Evolutionary conservation across 345 rosid genomes (phyloP).

Genomic region (Syzygium grande): DNA sequence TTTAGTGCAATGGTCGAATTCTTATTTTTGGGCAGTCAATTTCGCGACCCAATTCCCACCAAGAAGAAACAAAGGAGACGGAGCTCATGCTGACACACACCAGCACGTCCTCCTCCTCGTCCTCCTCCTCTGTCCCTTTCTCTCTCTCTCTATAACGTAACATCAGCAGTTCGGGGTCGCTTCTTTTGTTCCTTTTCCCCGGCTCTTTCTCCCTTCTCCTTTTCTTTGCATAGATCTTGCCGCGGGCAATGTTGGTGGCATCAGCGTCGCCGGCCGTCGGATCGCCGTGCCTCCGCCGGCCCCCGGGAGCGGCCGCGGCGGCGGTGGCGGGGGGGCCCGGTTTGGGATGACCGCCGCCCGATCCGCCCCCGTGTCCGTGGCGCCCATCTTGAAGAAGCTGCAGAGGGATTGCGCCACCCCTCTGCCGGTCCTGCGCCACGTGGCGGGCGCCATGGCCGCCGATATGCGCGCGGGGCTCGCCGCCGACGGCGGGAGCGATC

Average conservation of each 20-base stretch:
- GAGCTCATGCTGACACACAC: background rate
- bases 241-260: conserved; percentile 31
- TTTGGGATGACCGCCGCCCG: conserved; percentile 39
- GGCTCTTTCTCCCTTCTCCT: background rate
- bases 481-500: conserved; percentile 64
- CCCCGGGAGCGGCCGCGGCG: background rate
- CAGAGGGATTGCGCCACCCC: conserved; percentile 69
- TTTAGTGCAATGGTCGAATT: background rate
- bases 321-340: background rate
- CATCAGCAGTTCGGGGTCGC: background rate
- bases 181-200: background rate
- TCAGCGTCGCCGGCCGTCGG: conserved; percentile 25
- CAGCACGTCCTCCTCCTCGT: background rate
- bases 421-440: conserved; percentile 45
- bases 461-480: conserved; percentile 75
- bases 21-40: background rate
- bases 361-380: conserved; percentile 29
- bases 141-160: background rate
- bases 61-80: background rate
- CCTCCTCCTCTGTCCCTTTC: background rate
- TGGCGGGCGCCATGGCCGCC: conserved; percentile 55
- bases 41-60: background rate
- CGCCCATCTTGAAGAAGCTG: conserved; percentile 50
- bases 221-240: conserved; percentile 9
- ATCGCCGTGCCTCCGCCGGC: conserved; percentile 14